Conservation (phyloP, 257 asterid genomes). For the Solanum corneliomulleri region DNA sequence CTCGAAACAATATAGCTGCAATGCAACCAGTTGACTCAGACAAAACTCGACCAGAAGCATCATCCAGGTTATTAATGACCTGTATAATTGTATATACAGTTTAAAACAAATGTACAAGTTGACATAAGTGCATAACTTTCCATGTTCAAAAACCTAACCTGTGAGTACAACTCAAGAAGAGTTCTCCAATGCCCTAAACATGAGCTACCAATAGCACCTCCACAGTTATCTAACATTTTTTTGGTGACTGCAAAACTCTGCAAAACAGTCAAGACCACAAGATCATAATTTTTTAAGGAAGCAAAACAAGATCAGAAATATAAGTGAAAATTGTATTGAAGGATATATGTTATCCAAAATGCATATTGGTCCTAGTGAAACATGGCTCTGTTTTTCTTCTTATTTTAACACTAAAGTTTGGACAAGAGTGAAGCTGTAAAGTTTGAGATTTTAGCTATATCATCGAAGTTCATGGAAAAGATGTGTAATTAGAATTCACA, state of each 20-base stretch:
- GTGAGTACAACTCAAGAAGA: constrained; percentile 56
- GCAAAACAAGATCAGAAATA: neutral
- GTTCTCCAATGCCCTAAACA: constrained; percentile 68
- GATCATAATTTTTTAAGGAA: neutral
- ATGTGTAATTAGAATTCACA: neutral
- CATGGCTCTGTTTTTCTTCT: neutral
- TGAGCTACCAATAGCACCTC: constrained; percentile 41
- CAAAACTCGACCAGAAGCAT: constrained; percentile 62
- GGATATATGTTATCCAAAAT: neutral
- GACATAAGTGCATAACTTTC: neutral
- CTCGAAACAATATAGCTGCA: constrained; percentile 64
- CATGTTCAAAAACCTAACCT: constrained; percentile 38
- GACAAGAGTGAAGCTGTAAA: neutral
- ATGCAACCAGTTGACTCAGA: constrained; percentile 80
- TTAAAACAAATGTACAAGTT: constrained; percentile 5
- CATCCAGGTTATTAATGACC: constrained; percentile 57
- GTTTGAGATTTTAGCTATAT: neutral
- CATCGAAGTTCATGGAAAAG: neutral
- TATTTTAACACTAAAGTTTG: neutral
- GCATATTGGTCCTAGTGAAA: neutral
- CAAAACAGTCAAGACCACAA: constrained; percentile 3
- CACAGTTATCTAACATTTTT: constrained; percentile 56
- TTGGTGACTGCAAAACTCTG: constrained; percentile 75
- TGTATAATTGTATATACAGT: constrained; percentile 22
- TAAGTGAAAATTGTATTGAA: neutral